Base-by-base conservation (phyloP, 345 rosid species). In the Populus deltoides region DNA sequence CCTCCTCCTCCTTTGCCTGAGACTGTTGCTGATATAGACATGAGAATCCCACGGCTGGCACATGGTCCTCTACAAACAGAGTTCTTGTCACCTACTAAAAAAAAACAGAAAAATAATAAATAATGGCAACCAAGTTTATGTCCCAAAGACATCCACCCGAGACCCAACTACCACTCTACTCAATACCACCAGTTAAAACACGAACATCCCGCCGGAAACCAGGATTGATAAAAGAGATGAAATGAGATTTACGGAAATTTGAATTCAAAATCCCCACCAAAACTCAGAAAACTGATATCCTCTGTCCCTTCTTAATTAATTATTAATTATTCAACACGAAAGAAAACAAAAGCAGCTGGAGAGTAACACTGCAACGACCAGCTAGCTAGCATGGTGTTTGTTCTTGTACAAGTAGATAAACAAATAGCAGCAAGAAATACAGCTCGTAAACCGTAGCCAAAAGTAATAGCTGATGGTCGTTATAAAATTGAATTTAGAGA, bases 1-100 rank as follows among this genome's bases (percentile, higher is more conserved):
- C 90, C 93, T 72, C 92, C 97, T 88, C 90, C 93, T 72, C 92
- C 97, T 88, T 92, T 90, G 84, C 97, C 86, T 45, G 86, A 47
- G 68, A 85, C 85, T 7, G 84, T 70, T 17, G 90, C 84, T 31
- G 88, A 84, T 62, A 88, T 59, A 74, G 88, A 83, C 89, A 89
- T 89, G 80, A 88, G 87, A 80, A 78, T 17, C 47, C 90, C 83
- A 33, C 88, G 93, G 82, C 73, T 85, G 76, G 72, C 39, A 74
- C 85, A 90, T 83, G 90, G 80, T 72, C 90, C 93, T 80, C 81
- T 84, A 45, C 84, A 88, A 80, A 85, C 75, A 45, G 83, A 81
- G 53, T 82, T 78, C 73, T 75, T 90, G 33, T 88, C 94, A 45
- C 89, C 97, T 90, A 84, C 7, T 25, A 74, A 55, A 22, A 71